Evolutionary conservation across 805 yeast genomes (phyloP), one percentile per base, ranked within the genome.

Genomic region (Ogataea corticis): DNA sequence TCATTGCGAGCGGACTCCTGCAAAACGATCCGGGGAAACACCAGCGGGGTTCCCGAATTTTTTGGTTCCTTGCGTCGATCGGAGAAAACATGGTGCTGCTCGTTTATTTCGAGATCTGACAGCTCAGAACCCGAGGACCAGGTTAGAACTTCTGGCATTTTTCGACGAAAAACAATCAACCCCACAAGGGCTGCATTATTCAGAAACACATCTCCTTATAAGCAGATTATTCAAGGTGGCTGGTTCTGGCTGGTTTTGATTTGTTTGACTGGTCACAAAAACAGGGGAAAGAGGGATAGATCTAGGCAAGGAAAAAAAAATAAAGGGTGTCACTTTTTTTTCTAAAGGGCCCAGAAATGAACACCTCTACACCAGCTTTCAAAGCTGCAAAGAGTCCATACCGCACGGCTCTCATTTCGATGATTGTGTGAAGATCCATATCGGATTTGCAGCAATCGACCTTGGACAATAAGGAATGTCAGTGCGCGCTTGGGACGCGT

Each of bases 21-120:
- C 3, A 38, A 12, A n/a, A 28, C 28, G 7, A 47, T 34, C 14
- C 30, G 40, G 15, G 56, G 53, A 35, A 48, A 49, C 13, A 41
- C 36, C 16, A 49, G 41, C 9, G 9, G 29, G 14, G 5, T 37
- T 44, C 11, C 41, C 34, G 14, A 9, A 21, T 15, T 18, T 12
- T 3, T 15, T 19, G 23, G 27, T 14, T 14, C 18, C 33, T 34
- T 41, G 18, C 44, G 34, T 11, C 41, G 28, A 27, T 21, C 19
- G 3, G 25, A 33, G 14, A 38, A 21, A 16, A 40, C 38, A 13
- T 15, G 34, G 38, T 30, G 42, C n/a, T 27, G 27, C 6, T 15
- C 10, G 34, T 6, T 14, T 4, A 18, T 34, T 29, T 40, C 44
- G 11, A 28, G 16, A 30, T 48, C 50, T 30, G 51, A 43, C 15